Base-by-base conservation (phyloP, 352 stramenopile genomes). In the Phytophthora cajani region DNA sequence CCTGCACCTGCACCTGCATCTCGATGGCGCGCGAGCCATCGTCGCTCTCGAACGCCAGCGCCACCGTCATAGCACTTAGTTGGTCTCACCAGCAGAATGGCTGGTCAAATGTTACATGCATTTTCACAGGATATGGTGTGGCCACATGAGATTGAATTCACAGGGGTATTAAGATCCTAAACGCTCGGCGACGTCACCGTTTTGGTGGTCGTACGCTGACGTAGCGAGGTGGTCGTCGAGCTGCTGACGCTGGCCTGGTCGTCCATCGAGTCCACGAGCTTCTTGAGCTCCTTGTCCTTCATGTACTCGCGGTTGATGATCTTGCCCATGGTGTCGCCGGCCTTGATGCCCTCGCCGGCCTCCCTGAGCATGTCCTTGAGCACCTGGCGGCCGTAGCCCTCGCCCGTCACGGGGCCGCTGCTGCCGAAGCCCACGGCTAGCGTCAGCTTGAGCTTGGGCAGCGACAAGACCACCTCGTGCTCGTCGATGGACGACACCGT, bases 371-470 rank as follows among this genome's bases (percentile, higher is more conserved):
- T 95, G 21, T 69, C 69, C 54, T 83, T 77, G 23, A 95, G 70
- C 49, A 95, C 88, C 17, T 85, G 75, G 14, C 78, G 77, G 5
- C 86, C 87, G 57, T 94, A 94, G 0, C 88, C 86, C 55, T 94
- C 88, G 49, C 77, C 85, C 6, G 88, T 85, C 11, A 95, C 78
- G 1, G 88, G 88, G 0, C 82, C 85, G 36, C 85, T 94, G 68
- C 75, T 86, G 32, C 86, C 88, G 60, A 95, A 95, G n/a, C 88
- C 88, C 30, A 95, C 85, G 5, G 84, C 88, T 10, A 95, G 80
- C 61, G 88, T 95, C 62, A 95, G 67, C 75, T 92, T 92, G 73
- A 95, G 82, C 74, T 93, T 93, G 19, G 88, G 88, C 9, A 95
- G 70, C 21, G 71, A 88, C 56, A 95, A 53, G 10, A 94, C 72